Percentiles rank a stretch among this genome's conserved stretches.
phyloP scores from a whole-genome alignment of 2,329 filamentous ascomycete species.

The Aschersonia sp. region DNA sequence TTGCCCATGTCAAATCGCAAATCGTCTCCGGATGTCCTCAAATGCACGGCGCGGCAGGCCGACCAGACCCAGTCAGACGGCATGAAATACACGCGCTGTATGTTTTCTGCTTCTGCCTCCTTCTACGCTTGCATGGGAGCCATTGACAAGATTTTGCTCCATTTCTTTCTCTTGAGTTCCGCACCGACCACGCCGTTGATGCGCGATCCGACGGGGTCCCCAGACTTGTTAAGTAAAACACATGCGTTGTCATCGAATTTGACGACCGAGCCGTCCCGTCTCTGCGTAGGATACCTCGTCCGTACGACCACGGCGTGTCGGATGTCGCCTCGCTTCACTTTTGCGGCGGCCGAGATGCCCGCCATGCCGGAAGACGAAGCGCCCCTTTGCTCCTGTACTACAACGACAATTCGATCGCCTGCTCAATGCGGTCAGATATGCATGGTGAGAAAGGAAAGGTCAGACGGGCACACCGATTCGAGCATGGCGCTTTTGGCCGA shows the following conservation, averaged over 20 bases:
- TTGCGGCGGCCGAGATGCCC: constrained; percentile 62
- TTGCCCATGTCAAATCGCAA: too few relatives aligned
- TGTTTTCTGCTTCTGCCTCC: not conserved
- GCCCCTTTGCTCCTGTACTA: constrained; percentile 92
- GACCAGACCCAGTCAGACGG: too few relatives aligned
- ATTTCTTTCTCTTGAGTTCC: constrained; percentile 83
- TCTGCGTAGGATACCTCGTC: constrained; percentile 74
- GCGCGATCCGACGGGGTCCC: constrained; percentile 85
- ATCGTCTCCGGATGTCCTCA: too few relatives aligned
- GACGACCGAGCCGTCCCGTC: constrained; percentile 78
- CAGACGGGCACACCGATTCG: constrained; percentile 56
- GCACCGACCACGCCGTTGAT: constrained; percentile 84
- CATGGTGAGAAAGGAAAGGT: not conserved
- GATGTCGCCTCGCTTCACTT: constrained; percentile 93
- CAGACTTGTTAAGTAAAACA: constrained; percentile 91
- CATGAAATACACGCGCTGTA: not conserved
- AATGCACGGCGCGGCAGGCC: too few relatives aligned
- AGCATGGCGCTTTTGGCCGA: constrained; percentile 80
- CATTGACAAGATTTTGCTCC: constrained; percentile 96
- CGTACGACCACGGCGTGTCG: constrained; percentile 91
- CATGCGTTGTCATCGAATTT: constrained; percentile 97
- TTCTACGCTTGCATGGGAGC: constrained; percentile 54
- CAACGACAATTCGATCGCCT: constrained; percentile 95
- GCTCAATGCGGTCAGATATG: constrained; percentile 2
- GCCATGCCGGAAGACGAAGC: constrained; percentile 58